These are phyloP conservation scores for Zychaea mexicana DNA, from an alignment of 371 early-diverging fungal genomes.

Conservation along the genomic window DNA sequence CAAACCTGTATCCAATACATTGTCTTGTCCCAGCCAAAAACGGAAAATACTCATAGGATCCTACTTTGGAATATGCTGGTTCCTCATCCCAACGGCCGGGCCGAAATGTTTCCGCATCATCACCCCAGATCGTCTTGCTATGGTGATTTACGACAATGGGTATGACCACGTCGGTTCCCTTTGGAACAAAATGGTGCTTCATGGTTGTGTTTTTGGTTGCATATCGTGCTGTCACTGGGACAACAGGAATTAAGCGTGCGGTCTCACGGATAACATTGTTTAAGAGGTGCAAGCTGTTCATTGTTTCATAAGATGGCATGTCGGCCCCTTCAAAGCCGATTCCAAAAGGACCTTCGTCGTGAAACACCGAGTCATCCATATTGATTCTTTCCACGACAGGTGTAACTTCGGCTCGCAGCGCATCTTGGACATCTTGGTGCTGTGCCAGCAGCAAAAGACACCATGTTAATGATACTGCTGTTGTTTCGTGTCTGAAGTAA, in stretches of 20 bases:
- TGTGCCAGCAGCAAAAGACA: slow-evolving; percentile 53
- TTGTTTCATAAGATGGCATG: slow-evolving; percentile 31
- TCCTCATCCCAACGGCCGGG: slow-evolving; percentile 64
- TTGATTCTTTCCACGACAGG: too few species aligned
- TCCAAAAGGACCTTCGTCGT: too few species aligned
- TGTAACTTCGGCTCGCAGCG: slow-evolving; percentile 52
- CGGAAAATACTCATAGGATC: slow-evolving; percentile 58
- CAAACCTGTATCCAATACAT: slow-evolving; percentile 28
- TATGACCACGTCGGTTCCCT: slow-evolving; percentile 50
- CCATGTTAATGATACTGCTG: slow-evolving; percentile 43
- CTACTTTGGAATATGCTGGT: slow-evolving; percentile 25
- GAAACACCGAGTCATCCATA: too few species aligned
- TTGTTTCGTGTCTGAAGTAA: slow-evolving; percentile 9
- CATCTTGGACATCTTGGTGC: slow-evolving; percentile 45
- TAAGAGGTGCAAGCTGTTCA: slow-evolving; percentile 27
- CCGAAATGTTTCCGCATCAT: slow-evolving; percentile 61
- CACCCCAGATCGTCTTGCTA: slow-evolving; percentile 62
- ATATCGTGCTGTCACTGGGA: slow-evolving; percentile 47
- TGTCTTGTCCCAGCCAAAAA: slow-evolving; percentile 53
- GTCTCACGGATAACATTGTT: slow-evolving; percentile 47
- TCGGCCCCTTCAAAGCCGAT: slow-evolving; percentile 5
- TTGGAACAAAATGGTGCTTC: slow-evolving; percentile 51
- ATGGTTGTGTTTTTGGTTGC: slow-evolving; percentile 35
- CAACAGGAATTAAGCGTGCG: slow-evolving; percentile 49
- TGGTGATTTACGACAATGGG: slow-evolving; percentile 47